phyloP scores from a whole-genome alignment of 2,329 filamentous ascomycete genomes.

The Alternaria sp. region DNA sequence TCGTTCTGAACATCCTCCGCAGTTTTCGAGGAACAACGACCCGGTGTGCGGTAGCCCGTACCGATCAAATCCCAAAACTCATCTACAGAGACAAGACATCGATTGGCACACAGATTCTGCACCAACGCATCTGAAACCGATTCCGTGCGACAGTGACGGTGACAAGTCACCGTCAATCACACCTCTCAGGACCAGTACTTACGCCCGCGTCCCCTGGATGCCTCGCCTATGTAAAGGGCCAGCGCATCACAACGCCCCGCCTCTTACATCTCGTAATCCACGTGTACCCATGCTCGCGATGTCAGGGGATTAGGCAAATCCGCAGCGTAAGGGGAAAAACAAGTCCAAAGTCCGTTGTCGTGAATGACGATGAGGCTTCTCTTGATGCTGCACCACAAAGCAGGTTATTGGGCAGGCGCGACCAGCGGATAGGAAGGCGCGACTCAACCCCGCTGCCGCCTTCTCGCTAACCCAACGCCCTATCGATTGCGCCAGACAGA shows the following conservation, averaged over 20 bases:
- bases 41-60: not conserved
- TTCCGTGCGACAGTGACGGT: not conserved
- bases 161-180: not conserved
- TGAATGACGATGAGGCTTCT: not conserved
- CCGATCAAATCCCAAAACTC: not conserved
- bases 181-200: not conserved
- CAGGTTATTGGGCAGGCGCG: not conserved
- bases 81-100: not conserved
- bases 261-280: not conserved
- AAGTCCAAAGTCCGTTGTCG: not conserved
- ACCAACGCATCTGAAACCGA: not conserved
- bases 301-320: not conserved
- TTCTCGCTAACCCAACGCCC: not conserved
- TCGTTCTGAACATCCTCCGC: slow-evolving; percentile 23
- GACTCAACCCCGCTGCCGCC: not conserved
- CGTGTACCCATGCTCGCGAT: not conserved
- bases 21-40: slow-evolving; percentile 13
- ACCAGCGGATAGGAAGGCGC: not conserved
- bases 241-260: not conserved
- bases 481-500: not conserved
- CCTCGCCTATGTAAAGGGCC: not conserved
- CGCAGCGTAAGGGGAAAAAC: not conserved
- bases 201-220: not conserved
- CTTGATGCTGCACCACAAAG: not conserved
- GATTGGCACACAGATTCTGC: not conserved